Evolutionary conservation across 768 basidiomycete species (phyloP), one percentile per base, ranked within the genome.

Genomic region (Boletales sp.): DNA sequence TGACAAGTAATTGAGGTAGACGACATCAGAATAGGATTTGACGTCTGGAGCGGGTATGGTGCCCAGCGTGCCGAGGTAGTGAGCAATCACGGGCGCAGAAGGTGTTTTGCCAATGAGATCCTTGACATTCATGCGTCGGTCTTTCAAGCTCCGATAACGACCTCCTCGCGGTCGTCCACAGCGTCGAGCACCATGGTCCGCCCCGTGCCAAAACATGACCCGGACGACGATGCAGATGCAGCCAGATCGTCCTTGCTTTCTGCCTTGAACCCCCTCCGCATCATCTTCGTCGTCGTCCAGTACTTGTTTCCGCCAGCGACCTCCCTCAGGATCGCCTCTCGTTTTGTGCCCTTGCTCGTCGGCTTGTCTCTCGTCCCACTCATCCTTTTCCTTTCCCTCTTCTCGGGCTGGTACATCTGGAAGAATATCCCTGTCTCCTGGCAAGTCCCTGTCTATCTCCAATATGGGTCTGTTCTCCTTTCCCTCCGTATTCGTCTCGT

Each of bases 1-100:
- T 1, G 75, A 30, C 61, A 76, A 78, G 71, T 91, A 94, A 66
- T 90, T 94, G 72, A 90, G 80, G 73, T 94, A 98, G 55, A 92
- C 82, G 8, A 80, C 79, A 65, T 97, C 91, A 27, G 89, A 64
- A 65, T 90, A 94, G 0, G 82, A 73, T 64, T 90, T 92, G 67
- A 92, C 70, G 57, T 89, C 80, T 30, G 89, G 84, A 12, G 41
- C 40, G 43, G 61, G 55, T 17, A 53, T 45, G 14, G 52, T 41
- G 17, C 52, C 53, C 11, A 82, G 59, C 8, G 60, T 61, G 10
- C 62, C 34, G 48, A 88, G 69, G 52, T 77, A 81, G 10, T 66
- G 61, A 7, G 66, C 36, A 18, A 88, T 59, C 11, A 58, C 54
- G 14, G 69, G 59, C 10, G 83, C 79, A 29, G 72, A 73, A 8